These are phyloP conservation scores for Neonectria faginata DNA, from an alignment of 2,329 filamentous ascomycete species.

Conservation along the genomic window DNA sequence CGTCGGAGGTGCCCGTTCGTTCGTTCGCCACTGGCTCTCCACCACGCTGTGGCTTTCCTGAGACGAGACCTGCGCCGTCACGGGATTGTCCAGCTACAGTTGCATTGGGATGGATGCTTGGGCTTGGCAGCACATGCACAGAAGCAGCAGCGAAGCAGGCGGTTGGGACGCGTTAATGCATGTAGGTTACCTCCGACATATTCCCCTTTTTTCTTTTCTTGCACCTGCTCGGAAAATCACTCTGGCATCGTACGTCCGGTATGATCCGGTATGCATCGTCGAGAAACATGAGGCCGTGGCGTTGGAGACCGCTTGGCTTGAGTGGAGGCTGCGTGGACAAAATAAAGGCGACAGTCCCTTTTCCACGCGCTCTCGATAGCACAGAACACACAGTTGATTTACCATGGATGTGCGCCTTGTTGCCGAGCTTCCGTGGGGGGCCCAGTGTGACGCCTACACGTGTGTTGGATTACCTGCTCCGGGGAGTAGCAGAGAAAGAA, in stretches of 20 bases:
- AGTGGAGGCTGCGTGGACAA: conserved; percentile 10
- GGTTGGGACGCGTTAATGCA: background rate
- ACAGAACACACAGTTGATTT: background rate
- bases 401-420: background rate
- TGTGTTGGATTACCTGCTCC: conserved; percentile 8
- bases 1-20: conserved; percentile 33
- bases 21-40: conserved; percentile 13
- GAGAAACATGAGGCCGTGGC: conserved; percentile 15
- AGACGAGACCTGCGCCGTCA: background rate
- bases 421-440: conserved; percentile 12
- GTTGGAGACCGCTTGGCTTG: conserved; percentile 3
- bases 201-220: background rate
- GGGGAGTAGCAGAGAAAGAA: background rate
- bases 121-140: background rate
- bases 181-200: background rate
- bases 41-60: background rate
- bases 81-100: background rate
- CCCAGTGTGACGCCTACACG: conserved; percentile 20
- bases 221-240: background rate
- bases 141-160: background rate
- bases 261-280: conserved; percentile 37
- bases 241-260: conserved; percentile 6
- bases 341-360: conserved; percentile 18
- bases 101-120: background rate
- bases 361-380: background rate